These are phyloP conservation scores for Eragrostis curvula DNA, from an alignment of 176 grass and related monocot species.

Conservation along the genomic window DNA sequence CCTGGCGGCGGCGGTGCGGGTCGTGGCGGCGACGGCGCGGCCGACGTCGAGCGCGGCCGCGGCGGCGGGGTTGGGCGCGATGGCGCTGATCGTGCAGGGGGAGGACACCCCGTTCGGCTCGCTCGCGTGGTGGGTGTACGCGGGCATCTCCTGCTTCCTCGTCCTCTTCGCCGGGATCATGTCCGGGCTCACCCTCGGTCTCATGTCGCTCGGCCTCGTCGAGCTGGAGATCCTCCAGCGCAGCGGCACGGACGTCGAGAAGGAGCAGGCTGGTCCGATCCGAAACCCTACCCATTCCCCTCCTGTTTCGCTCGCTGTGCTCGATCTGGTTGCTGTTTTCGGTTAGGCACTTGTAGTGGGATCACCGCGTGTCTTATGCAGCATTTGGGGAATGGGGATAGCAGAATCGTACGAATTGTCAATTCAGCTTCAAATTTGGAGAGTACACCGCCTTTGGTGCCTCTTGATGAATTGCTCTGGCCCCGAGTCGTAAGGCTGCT, in stretches of 20 bases:
- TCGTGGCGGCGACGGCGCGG: conserved; percentile 60
- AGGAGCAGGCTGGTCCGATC: conserved; percentile 87
- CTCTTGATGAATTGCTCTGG: background rate
- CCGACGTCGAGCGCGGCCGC: conserved; percentile 48
- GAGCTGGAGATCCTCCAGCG: conserved; percentile 99
- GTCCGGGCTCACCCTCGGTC: conserved; percentile 95
- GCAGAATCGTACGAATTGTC: background rate
- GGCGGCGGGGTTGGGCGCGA: conserved; percentile 36
- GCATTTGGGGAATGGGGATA: conserved; percentile 23
- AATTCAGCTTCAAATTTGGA: conserved; percentile 17
- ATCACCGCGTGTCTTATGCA: background rate
- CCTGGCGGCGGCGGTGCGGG: conserved; percentile 39
- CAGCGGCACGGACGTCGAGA: conserved; percentile 83
- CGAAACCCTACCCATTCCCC: conserved; percentile 18
- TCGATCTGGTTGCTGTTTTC: conserved; percentile 19
- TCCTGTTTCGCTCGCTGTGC: background rate
- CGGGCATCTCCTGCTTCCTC: conserved; percentile 82
- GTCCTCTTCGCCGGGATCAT: conserved; percentile 99
- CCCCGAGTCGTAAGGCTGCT: background rate
- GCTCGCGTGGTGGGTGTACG: conserved; percentile 71
- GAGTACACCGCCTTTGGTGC: background rate
- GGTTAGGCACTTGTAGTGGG: background rate
- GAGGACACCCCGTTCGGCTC: conserved; percentile 86
- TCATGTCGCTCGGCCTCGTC: conserved; percentile 99
- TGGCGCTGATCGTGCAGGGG: conserved; percentile 42